Conservation (phyloP, 1,284 basidiomycete species). For the Pascua guehoae region DNA sequence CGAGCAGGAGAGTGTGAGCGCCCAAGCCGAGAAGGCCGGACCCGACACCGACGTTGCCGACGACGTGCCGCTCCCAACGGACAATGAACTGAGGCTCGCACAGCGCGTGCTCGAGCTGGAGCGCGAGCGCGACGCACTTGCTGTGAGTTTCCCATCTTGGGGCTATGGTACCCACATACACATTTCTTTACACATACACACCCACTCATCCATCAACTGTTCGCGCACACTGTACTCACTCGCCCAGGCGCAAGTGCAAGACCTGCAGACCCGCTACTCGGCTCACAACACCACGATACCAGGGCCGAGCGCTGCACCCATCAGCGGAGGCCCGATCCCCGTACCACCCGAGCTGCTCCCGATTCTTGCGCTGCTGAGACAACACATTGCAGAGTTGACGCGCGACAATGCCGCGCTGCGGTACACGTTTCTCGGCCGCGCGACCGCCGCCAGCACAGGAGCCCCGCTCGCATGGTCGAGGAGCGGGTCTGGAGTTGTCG, state of each 20-base stretch:
- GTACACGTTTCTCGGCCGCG: constrained; percentile 36
- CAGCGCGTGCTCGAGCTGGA: constrained; percentile 32
- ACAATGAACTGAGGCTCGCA: constrained; percentile 31
- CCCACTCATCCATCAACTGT: neutral
- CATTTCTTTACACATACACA: too few relatives aligned
- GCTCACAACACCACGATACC: constrained; percentile 19
- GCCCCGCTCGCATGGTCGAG: neutral
- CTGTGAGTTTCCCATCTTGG: constrained; percentile 20
- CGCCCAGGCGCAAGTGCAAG: constrained; percentile 21
- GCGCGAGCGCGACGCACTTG: constrained; percentile 29
- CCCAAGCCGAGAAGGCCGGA: constrained; percentile 4
- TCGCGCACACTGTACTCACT: neutral
- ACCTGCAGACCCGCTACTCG: constrained; percentile 16
- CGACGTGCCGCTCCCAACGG: constrained; percentile 18
- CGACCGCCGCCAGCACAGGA: neutral
- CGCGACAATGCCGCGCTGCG: constrained; percentile 43
- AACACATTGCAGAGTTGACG: constrained; percentile 38
- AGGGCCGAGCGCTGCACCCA: neutral
- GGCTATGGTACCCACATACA: neutral
- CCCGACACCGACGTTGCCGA: neutral
- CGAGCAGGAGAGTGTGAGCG: constrained; percentile 12
- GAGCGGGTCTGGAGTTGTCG: too few relatives aligned
- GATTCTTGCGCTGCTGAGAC: constrained; percentile 28
- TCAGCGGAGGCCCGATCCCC: constrained; percentile 7
- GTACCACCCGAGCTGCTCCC: constrained; percentile 35